Evolutionary conservation across 2,329 filamentous ascomycete species (phyloP).

Genomic region (Pyricularia pennisetigena): DNA sequence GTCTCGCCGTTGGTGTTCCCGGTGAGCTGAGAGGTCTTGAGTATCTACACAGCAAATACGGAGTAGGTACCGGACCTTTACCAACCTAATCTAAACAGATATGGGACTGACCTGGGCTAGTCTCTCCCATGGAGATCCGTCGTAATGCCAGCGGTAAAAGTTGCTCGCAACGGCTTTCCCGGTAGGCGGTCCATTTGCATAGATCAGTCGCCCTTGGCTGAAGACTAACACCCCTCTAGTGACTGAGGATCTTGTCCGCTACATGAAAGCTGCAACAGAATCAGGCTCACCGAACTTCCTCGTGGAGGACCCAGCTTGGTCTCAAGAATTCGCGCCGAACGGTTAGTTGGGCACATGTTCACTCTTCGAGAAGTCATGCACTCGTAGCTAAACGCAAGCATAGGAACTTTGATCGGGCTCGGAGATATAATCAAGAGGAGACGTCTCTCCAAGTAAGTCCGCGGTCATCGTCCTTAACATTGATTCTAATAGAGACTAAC

Average conservation of each 20-base stretch:
- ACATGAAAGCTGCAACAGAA: constrained; percentile 45
- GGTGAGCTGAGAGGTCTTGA: constrained; percentile 72
- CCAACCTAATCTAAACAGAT: neutral
- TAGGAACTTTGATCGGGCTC: constrained; percentile 48
- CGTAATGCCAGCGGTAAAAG: constrained; percentile 61
- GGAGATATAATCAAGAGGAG: constrained; percentile 74
- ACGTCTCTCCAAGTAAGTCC: constrained; percentile 54
- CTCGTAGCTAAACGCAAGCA: neutral
- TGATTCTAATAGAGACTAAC: neutral
- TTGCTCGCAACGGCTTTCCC: constrained; percentile 64
- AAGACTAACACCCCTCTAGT: constrained; percentile 32
- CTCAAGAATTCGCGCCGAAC: constrained; percentile 79
- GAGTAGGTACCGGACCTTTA: constrained; percentile 27
- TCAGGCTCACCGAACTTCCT: constrained; percentile 48
- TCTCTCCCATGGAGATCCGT: constrained; percentile 59
- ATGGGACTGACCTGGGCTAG: constrained; percentile 16
- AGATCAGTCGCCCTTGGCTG: neutral
- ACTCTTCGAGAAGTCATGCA: neutral
- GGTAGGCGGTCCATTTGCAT: constrained; percentile 17
- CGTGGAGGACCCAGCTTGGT: constrained; percentile 66
- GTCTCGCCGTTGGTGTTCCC: constrained; percentile 62
- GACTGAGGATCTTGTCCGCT: constrained; percentile 61
- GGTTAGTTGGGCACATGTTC: constrained; percentile 20
- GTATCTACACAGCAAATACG: constrained; percentile 65
- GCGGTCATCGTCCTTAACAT: neutral